Base-by-base conservation (phyloP, 352 stramenopile genomes). In the Globisporangium rhizosaccharum region DNA sequence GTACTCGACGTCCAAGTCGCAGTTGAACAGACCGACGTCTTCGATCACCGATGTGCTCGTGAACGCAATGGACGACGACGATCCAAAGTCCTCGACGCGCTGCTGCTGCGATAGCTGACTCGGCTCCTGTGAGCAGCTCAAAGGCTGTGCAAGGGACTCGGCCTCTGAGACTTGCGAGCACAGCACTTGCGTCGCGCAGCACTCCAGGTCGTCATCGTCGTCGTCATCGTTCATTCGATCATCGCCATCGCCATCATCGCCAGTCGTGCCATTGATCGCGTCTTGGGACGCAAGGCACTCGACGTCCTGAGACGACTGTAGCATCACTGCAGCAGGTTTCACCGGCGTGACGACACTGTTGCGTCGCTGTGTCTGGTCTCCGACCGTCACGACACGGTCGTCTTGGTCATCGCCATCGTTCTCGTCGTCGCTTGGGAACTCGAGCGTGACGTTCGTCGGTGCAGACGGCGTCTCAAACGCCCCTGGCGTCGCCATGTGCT, bases 11-110 rank as follows among this genome's bases (percentile, higher is more conserved):
- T 94, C 84, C 8, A 60, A 60, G 50, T 90, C 79, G 49, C 84
- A 94, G 57, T 94, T 94, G 65, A 94, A 94, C 33, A 94, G 53
- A 0, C 84, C 84, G 18, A 94, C 84, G 47, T 94, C 84, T 57
- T 88, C 82, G 52, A 94, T 94, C 46, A 88, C 72, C 0, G 84
- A 94, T 23, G 74, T 90, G 44, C 78, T 90, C 20, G 84, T 94
- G 53, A 94, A 93, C 48, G 57, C 56, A 9, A 56, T 53, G 23
- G 61, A 64, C 36, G 57, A 61, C 26, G 56, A 52, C 17, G 58
- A 53, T n/a, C 48, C 9, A 4, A 51, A 64, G 20, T 59, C 58
- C 42, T 64, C 58, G 10, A 55, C 26, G 20, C 56, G 57, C 8
- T 59, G 23, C 15, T 56, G 36, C 17, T 61, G 42, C 12, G 28